Base-by-base conservation (phyloP, 2,329 filamentous ascomycete genomes). In the Fusarium buharicum region DNA sequence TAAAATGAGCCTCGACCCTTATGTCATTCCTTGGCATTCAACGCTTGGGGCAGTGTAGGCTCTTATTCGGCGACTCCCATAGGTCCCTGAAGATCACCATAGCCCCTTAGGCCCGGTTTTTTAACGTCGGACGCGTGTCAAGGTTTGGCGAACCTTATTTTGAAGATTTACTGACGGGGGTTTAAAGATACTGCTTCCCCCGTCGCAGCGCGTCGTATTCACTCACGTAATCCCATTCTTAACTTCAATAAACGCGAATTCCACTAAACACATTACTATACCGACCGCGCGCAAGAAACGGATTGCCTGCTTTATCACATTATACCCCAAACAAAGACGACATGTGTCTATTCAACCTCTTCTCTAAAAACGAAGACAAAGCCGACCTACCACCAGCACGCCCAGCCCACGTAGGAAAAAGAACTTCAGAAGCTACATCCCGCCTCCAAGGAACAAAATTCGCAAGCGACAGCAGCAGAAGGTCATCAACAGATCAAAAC, bases 311-410 rank as follows among this genome's bases (percentile, higher is more conserved):
- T 30, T 2, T 12, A 11, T 30, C 28, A 30, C 2, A 13, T 6
- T 6, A 4, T 6, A 30, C 22, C 22, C 11, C 28, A 11, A 11
- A 13, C 7, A 0, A 1, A 3, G 11, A 6, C 2, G 18, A 16
- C 24, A 64, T 64, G 61, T 65, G 61, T 20, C 16, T 64, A 9
- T 64, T 56, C 43, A 65, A 50, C 14, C 31, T 65, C 20, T 64
- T 65, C 36, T 64, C 61, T 28, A 57, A 52, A 57, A 16, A 47
- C 13, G 44, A 62, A 13, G 31, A 57, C 30, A 33, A 41, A 40
- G 12, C 20, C 45, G 22, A 62, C 1, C 31, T 44, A 22, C 61
- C 61, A 11, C 43, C 48, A 17, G 36, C 60, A 13, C 38, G 28
- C 6, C 61, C 61, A 22, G 18, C 33, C 13, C 50, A 18, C 4